Evolutionary conservation across 805 yeast species (phyloP).

Genomic region (Ogataea chonburiensis): DNA sequence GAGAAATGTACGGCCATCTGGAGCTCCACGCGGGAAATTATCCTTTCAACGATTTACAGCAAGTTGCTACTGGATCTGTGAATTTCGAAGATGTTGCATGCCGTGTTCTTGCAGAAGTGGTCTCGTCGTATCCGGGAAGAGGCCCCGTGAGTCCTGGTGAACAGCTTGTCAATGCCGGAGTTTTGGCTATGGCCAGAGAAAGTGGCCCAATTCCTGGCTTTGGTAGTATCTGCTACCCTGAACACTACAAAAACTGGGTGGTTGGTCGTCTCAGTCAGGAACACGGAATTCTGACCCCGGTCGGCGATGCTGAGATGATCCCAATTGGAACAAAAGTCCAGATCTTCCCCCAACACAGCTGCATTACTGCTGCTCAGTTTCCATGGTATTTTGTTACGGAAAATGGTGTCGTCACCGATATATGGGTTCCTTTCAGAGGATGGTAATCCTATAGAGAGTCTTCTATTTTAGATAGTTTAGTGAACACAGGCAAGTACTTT

Average conservation of each 20-base stretch:
- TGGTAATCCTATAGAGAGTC: constrained; percentile 35
- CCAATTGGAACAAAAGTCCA: constrained; percentile 55
- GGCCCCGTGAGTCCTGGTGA: constrained; percentile 55
- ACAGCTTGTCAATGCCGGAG: constrained; percentile 69
- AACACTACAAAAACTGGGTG: constrained; percentile 53
- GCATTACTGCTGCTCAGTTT: constrained; percentile 66
- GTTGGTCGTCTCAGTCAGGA: constrained; percentile 74
- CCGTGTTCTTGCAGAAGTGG: constrained; percentile 55
- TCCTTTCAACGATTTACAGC: constrained; percentile 72
- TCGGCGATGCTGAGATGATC: constrained; percentile 36
- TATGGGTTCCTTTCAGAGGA: constrained; percentile 65
- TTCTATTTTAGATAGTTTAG: constrained; percentile 15
- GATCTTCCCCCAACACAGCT: constrained; percentile 68
- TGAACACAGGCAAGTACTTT: constrained; percentile 17
- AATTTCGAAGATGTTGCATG: constrained; percentile 46
- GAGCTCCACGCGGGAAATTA: constrained; percentile 86
- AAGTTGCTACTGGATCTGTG: constrained; percentile 66
- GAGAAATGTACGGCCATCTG: constrained; percentile 39
- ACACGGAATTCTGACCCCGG: constrained; percentile 69
- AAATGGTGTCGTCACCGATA: constrained; percentile 49
- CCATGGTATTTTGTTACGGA: constrained; percentile 59
- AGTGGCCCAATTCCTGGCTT: constrained; percentile 57
- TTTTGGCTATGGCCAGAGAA: constrained; percentile 66
- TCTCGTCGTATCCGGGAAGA: constrained; percentile 58
- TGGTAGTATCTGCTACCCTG: constrained; percentile 43